Base-by-base conservation (phyloP, 1,284 basidiomycete species). In the Violaceomyces palustris region DNA sequence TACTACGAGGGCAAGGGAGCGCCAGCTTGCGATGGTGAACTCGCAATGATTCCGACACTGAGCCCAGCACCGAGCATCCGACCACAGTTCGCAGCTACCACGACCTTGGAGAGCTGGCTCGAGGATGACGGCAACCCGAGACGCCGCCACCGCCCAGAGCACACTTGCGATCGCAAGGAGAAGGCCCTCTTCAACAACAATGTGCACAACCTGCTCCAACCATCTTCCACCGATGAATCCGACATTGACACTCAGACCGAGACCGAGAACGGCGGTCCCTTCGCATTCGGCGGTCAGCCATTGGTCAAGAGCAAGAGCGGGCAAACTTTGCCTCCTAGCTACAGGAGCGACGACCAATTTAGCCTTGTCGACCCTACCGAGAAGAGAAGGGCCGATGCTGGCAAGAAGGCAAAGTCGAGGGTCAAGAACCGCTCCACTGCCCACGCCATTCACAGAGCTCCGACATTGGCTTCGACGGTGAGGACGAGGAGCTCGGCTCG, bases 71-170 rank as follows among this genome's bases (percentile, higher is more conserved):
- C 57, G 4, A 65, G 64, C 37, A 63, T 69, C 22, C 52, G 56
- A 19, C 67, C 67, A 24, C 62, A 67, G 14, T 67, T 67, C 42
- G 56, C 37, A 15, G 53, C 67, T 12, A 58, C 56, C 8, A 69
- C 67, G 6, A 49, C 61, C 22, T 54, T 69, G 12, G 46, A 61
- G 26, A 65, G 49, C 48, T 69, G 67, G 67, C 59, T 67, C 3
- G 45, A 50, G 24, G 14, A 32, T 50, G 38, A 52, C 45, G 37
- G 49, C 48, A 21, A 29, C 47, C 9, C 50, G 50, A 18, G 46
- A 49, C 8, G 31, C n/a, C n/a, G n/a, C n/a, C n/a, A 17, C 6
- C 21, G n/a, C n/a, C 21, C 17, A 19, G 31, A 32, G 12, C 46
- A 43, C 8, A 36, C 37, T 11, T 46, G 31, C n/a, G 45, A 38